Evolutionary conservation across 768 basidiomycete species (phyloP), one percentile per base, ranked within the genome.

Genomic region (Trametes cinnabarina): DNA sequence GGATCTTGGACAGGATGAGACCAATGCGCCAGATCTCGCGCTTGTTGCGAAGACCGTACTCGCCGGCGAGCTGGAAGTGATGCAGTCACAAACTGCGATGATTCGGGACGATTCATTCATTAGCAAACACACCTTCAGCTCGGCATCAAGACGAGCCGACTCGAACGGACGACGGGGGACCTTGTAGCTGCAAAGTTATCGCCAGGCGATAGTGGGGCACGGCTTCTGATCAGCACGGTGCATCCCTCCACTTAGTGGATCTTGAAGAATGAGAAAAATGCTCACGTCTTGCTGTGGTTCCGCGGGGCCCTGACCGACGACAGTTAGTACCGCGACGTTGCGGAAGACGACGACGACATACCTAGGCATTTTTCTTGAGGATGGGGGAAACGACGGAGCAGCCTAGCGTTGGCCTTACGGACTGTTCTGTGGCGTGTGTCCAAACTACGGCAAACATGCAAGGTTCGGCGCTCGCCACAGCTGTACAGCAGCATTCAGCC

Each of bases 11-110:
- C 54, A 99, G 88, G 74, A 87, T 87, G 71, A 99, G 88, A 74
- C 93, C 87, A 76, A 99, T 98, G 72, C 97, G 92, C 97, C 96
- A 99, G 81, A 98, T 97, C 81, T 99, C 97, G 74, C 96, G 91
- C 84, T 99, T 99, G 91, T 98, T 98, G 76, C 95, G 92, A 74
- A 98, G 92, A 75, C 97, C 97, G 82, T 95, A 98, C 80, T 99
- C 97, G 77, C 97, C 96, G 52, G 95, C 96, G 77, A 98, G 95
- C 96, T 97, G 68, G 39, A 51, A 15, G 26, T 20, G 6, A 19
- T 39, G 15, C 19, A 42, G 44, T 54, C 30, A 25, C 4, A 32
- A 37, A 25, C 22, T 42, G 44, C 55, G 34, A 28, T 5, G 41
- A 53, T 28, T 23, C n/a, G 28, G 15, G 39, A 51, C 9, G 10